Percentiles rank a stretch among this genome's conserved stretches.
phyloP scores from a whole-genome alignment of 1,139 yeast species.

The Debaryomycetaceae sp. region DNA sequence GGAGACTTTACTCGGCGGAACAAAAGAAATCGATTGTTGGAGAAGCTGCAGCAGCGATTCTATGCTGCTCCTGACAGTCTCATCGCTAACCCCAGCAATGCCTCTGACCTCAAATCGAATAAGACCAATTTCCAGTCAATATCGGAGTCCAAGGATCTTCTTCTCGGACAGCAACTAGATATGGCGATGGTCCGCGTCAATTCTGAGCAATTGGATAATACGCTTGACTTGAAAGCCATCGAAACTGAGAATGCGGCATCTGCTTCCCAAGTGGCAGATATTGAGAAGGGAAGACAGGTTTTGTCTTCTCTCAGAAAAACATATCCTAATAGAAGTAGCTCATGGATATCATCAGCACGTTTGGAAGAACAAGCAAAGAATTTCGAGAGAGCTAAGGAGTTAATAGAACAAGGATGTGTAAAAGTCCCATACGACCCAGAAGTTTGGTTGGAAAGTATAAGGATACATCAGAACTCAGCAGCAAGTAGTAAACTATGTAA shows the following conservation, averaged over 20 bases:
- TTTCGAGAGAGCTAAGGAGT: conserved; percentile 51
- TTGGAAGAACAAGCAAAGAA: conserved; percentile 68
- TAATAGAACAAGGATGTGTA: conserved; percentile 72
- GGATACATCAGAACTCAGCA: conserved; percentile 53
- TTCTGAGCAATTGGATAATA: conserved; percentile 18
- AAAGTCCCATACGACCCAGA: conserved; percentile 65
- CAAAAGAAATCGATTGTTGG: conserved; percentile 64
- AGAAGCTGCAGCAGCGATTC: conserved; percentile 62
- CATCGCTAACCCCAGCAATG: conserved; percentile 27
- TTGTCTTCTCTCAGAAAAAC: conserved; percentile 66
- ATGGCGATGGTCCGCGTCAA: conserved; percentile 9
- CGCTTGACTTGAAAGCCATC: conserved; percentile 35
- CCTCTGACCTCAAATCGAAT: conserved; percentile 10
- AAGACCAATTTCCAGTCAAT: conserved; percentile 47
- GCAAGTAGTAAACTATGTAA: conserved; percentile 43
- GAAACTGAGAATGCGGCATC: conserved; percentile 9
- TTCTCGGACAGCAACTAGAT: conserved; percentile 49
- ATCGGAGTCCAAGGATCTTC: conserved; percentile 51
- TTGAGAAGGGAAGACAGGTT: conserved; percentile 56
- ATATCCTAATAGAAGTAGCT: conserved; percentile 70
- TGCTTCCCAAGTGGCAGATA: conserved; percentile 30
- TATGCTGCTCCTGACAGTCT: conserved; percentile 85
- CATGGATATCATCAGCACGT: conserved; percentile 88
- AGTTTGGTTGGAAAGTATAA: conserved; percentile 78
- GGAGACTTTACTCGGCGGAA: conserved; percentile 82